Evolutionary conservation across 345 rosid genomes (phyloP).

Genomic region (Eucalyptus regnans): DNA sequence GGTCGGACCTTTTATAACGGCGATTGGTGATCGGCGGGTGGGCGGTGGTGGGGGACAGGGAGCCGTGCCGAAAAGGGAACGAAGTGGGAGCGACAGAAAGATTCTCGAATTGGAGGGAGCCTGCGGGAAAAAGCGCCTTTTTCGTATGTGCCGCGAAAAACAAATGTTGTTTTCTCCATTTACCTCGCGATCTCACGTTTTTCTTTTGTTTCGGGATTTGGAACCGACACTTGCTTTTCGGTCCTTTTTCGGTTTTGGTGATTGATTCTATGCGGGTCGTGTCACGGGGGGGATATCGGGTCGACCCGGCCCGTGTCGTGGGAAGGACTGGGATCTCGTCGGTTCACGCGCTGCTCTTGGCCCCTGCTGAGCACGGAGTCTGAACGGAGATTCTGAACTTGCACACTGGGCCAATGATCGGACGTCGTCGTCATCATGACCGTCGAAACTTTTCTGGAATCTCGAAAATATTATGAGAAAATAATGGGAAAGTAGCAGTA

Average conservation of each 20-base stretch:
- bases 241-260: neutral
- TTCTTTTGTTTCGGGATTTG: neutral
- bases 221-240: neutral
- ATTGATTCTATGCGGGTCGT: neutral
- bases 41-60: neutral
- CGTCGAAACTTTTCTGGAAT: neutral
- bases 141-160: neutral
- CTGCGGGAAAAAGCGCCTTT: neutral
- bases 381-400: neutral
- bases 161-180: neutral
- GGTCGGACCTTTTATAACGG: neutral
- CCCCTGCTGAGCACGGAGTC: neutral
- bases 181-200: neutral
- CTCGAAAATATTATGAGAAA: neutral
- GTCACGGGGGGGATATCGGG: neutral
- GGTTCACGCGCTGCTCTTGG: neutral
- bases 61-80: neutral
- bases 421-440: neutral
- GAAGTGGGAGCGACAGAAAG: neutral
- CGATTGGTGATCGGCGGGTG: neutral
- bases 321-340: neutral
- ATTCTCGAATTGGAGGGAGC: neutral
- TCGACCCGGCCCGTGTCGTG: neutral
- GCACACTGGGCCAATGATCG: neutral
- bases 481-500: neutral